Conservation (phyloP, 768 basidiomycete genomes). For the Mycena latifolia region DNA sequence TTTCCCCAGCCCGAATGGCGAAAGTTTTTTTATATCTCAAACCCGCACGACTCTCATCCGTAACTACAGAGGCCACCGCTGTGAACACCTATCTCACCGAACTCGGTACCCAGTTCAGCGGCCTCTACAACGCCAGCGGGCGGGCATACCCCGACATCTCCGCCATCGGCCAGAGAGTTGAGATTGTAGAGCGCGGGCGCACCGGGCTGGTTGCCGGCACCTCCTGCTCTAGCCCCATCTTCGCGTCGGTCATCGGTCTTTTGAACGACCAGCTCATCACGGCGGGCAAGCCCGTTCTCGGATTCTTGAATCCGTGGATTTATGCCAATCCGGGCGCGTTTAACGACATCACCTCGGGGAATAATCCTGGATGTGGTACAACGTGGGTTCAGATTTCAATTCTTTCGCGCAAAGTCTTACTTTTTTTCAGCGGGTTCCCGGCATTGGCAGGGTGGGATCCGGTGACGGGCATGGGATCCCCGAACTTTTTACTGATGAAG, state of each 20-base stretch:
- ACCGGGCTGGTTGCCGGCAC: conserved; percentile 52
- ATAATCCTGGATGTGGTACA: conserved; percentile 60
- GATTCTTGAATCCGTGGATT: conserved; percentile 48
- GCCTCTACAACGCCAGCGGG: conserved; percentile 27
- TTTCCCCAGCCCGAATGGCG: conserved; percentile 32
- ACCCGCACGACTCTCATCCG: too few relatives aligned
- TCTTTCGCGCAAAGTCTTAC: background rate
- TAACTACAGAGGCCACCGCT: conserved; percentile 16
- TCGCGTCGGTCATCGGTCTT: conserved; percentile 57
- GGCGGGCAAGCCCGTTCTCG: conserved; percentile 44
- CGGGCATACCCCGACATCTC: conserved; percentile 43
- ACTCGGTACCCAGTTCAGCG: conserved; percentile 24
- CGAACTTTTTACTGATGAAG: conserved; percentile 33
- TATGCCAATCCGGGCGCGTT: conserved; percentile 49
- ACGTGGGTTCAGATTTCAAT: conserved; percentile 38
- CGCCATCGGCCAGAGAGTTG: conserved; percentile 35
- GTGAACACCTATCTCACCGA: conserved; percentile 33
- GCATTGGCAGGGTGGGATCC: conserved; percentile 47
- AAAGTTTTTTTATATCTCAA: background rate
- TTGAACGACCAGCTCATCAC: conserved; percentile 57
- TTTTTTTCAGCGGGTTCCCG: conserved; percentile 47
- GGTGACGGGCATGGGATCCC: conserved; percentile 56
- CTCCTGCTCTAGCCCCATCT: conserved; percentile 58
- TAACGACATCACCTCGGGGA: conserved; percentile 57
- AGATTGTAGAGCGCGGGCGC: conserved; percentile 38